Percentiles rank a stretch among this genome's conserved stretches.
Conservation (phyloP, 345 rosid genomes). For the Pseudoturritis turrita region DNA sequence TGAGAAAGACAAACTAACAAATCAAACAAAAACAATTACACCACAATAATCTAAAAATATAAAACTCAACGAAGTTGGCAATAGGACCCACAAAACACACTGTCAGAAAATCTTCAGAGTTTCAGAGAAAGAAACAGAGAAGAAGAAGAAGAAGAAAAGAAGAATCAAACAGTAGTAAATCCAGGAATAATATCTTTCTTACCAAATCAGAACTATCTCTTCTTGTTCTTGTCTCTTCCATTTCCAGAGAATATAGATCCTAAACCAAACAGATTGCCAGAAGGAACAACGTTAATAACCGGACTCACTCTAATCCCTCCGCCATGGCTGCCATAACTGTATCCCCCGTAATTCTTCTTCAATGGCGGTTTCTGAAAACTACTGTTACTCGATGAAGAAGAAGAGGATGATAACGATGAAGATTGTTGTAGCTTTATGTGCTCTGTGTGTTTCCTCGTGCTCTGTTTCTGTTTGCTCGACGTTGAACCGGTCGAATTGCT, state of each 20-base stretch:
- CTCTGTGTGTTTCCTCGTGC: slow-evolving; percentile 37
- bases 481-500: slow-evolving; percentile 70
- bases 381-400: slow-evolving; percentile 21
- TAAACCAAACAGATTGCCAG: slow-evolving; percentile 65
- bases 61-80: background rate
- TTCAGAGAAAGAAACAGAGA: slow-evolving; percentile 29
- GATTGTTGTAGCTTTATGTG: slow-evolving; percentile 29
- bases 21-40: slow-evolving; percentile 32
- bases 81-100: slow-evolving; percentile 33
- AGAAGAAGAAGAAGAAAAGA: slow-evolving; percentile 6
- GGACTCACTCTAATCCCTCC: slow-evolving; percentile 54
- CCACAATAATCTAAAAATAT: slow-evolving; percentile 15
- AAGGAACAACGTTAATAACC: slow-evolving; percentile 65
- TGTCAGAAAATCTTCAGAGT: slow-evolving; percentile 38
- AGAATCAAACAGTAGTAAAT: slow-evolving; percentile 22
- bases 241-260: slow-evolving; percentile 58
- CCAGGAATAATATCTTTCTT: background rate
- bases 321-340: slow-evolving; percentile 43
- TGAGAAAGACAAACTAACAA: slow-evolving; percentile 28
- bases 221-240: slow-evolving; percentile 61
- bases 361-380: slow-evolving; percentile 67
- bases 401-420: slow-evolving; percentile 17
- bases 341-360: slow-evolving; percentile 58
- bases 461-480: slow-evolving; percentile 39
- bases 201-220: slow-evolving; percentile 32